Conservation (phyloP, 345 rosid species). For the Acer campestre region DNA sequence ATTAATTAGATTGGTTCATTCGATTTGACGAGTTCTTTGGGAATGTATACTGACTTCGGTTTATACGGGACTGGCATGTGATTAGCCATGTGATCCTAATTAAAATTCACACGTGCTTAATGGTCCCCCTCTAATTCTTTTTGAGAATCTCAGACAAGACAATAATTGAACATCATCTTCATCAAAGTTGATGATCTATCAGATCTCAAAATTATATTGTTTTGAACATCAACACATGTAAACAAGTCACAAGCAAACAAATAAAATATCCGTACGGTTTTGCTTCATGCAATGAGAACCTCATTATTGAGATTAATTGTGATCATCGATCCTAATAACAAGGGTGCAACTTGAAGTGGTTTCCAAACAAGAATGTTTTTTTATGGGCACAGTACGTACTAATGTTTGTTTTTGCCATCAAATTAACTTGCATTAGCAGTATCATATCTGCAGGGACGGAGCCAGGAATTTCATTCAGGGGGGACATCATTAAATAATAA, state of each 20-base stretch:
- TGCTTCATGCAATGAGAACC: neutral
- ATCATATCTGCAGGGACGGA: too few species aligned
- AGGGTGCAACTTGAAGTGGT: neutral
- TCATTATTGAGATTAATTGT: neutral
- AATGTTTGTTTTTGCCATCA: neutral
- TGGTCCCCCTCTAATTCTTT: neutral
- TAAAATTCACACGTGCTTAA: conserved; percentile 9
- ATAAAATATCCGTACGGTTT: neutral
- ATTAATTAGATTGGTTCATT: conserved; percentile 1
- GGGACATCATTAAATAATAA: too few species aligned
- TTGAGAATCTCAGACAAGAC: neutral
- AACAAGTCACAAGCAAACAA: too few species aligned
- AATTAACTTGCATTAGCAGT: neutral
- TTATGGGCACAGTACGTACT: neutral
- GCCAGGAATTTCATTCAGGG: too few species aligned
- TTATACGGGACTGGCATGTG: conserved; percentile 24
- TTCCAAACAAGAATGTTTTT: neutral
- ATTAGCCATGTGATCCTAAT: conserved; percentile 24
- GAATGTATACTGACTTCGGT: neutral
- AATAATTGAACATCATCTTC: too few species aligned
- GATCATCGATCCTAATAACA: neutral
- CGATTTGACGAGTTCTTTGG: neutral
- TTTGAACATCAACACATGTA: too few species aligned
- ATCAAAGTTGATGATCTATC: too few species aligned
- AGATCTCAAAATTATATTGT: too few species aligned